Evolutionary conservation across 192 early-diverging fungal genomes (phyloP), one percentile per base, ranked within the genome.

Genomic region (Dissophora globulifera): DNA sequence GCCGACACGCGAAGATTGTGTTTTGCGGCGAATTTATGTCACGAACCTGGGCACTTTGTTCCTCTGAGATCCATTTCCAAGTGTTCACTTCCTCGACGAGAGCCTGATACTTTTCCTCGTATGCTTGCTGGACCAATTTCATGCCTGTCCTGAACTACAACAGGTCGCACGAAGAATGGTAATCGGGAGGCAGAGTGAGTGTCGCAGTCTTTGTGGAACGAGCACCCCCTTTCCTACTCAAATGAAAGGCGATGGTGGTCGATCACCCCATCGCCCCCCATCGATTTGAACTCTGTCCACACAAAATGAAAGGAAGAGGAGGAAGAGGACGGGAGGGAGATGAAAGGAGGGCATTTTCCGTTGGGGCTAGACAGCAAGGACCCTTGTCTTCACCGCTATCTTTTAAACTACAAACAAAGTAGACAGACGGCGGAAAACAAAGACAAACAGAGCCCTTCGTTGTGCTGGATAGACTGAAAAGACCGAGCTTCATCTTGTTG

Each of bases 11-110:
- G 6, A 29, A 16, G 8, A 38, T 33, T 50, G 27, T 25, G 7
- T 13, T 38, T 38, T 13, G 13, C 35, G 35, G n/a, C n/a, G n/a
- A n/a, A n/a, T n/a, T 20, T 22, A 50, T 11, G 29, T 17, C 1
- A 22, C 46, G 2, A 35, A 76, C 72, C 56, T 76, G 62, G 0
- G 45, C 64, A 35, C 58, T 60, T 26, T 67, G 72, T 13, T 76
- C 72, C 45, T 67, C 72, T 11, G 72, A 66, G 40, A 76, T 62
- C 62, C 72, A 67, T 33, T 76, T 76, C 72, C 72, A 76, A 1
- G 47, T 60, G 50, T 67, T 62, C 26, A 54, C 58, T 41, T 76
- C 72, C 13, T 76, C 72, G 16, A 62, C 20, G 12, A 76, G 52
- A 3, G 72, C 51, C 31, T 76, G 72, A 32, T 62, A 49, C 27